Evolutionary conservation across 1,284 basidiomycete species (phyloP), one percentile per base, ranked within the genome.

Genomic region (Sanghuangporus sanghuang): DNA sequence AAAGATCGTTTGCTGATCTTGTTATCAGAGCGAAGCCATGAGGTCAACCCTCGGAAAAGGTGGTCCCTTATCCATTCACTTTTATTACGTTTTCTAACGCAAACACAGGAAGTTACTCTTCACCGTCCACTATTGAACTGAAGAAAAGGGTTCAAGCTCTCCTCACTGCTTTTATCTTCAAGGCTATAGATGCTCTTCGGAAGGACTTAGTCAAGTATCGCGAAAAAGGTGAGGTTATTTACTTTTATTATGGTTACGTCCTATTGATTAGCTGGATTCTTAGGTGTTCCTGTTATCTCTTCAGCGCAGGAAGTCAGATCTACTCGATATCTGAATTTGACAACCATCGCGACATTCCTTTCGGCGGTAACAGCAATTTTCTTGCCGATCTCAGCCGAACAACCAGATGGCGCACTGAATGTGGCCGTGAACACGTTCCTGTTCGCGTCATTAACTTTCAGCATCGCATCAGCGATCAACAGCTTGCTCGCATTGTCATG

Each of bases 401-500:
- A 50, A 5, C 36, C 32, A 16, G 49, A 12, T n/a, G 35, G 44
- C 18, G 40, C 54, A 4, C 36, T 58, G 11, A 46, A 35, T 44
- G 55, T 63, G 5, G 61, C 44, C 27, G 48, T 32, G 35, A 63
- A 63, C 44, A 52, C 61, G 9, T 50, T 63, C 18, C 35, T 63
- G 12, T 63, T 63, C 18, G 46, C 61, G 7, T 63, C 61, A 5
- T 39, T 63, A 12, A 49, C 56, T 36, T 57, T 63, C 32, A 63
- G 61, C 55, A 63, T 55, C 48, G 54, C 44, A 39, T 63, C 61
- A 12, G 54, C 61, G 36, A 35, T 63, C 21, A 57, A 57, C 21
- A 63, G 61, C 27, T 18, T 63, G n/a, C 55, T 63, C 4, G 61
- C 50, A 9, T 40, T 57, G 46, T 18, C 61, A 35, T 63, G 61